These are phyloP conservation scores for Alternaria brassicae DNA, from an alignment of 2,329 filamentous ascomycete genomes.

Conservation along the genomic window DNA sequence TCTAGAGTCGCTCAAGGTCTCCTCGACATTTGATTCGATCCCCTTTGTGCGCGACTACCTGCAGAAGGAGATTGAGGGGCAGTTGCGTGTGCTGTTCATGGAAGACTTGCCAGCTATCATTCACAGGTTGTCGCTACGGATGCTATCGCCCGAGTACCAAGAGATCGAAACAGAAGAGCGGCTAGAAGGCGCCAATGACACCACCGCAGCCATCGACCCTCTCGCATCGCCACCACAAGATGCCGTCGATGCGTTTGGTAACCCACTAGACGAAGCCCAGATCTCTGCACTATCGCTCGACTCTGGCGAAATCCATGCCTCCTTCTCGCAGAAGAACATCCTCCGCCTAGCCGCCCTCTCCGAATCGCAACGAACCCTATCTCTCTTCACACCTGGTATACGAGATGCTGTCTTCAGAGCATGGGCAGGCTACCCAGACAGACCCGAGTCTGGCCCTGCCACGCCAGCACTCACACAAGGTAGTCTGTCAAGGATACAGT, in stretches of 20 bases:
- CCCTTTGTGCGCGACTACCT: slow-evolving; percentile 97
- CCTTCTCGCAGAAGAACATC: slow-evolving; percentile 96
- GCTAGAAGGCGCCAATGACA: slow-evolving; percentile 57
- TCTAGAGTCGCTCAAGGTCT: slow-evolving; percentile 96
- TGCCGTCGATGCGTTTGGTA: slow-evolving; percentile 80
- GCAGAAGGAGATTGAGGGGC: slow-evolving; percentile 93
- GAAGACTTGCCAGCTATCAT: slow-evolving; percentile 97
- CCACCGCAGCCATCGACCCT: slow-evolving; percentile 73
- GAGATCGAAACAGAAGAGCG: slow-evolving; percentile 68
- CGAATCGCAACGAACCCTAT: slow-evolving; percentile 88
- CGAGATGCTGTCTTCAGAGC: slow-evolving; percentile 89
- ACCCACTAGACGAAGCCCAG: slow-evolving; percentile 75
- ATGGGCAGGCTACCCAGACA: slow-evolving; percentile 82
- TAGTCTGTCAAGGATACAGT: slow-evolving; percentile 57
- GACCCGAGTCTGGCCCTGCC: slow-evolving; percentile 62
- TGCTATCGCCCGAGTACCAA: slow-evolving; percentile 89
- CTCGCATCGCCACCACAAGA: slow-evolving; percentile 81
- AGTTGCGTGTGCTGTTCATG: slow-evolving; percentile 94
- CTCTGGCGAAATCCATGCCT: slow-evolving; percentile 79
- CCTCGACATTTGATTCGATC: slow-evolving; percentile 98
- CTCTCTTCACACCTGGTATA: slow-evolving; percentile 90
- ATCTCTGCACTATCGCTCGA: slow-evolving; percentile 81
- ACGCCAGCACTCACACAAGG: slow-evolving; percentile 54
- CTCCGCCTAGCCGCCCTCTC: slow-evolving; percentile 81
- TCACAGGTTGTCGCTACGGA: slow-evolving; percentile 83